Evolutionary conservation across 139 green algal species (phyloP).

Genomic region (Bryopsis sp.): DNA sequence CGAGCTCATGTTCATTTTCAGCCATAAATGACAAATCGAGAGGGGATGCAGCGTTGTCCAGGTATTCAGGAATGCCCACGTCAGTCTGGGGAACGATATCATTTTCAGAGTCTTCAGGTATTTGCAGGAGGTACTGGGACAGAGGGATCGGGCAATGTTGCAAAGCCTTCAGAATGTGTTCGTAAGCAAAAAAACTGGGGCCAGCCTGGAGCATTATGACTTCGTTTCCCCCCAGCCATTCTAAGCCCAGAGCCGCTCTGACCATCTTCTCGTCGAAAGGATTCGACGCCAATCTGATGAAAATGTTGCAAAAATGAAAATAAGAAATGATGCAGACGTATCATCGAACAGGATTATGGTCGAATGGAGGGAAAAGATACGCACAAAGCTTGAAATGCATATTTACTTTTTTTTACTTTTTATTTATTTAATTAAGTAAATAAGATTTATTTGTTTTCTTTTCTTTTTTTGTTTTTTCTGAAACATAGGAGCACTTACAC

Average conservation of each 20-base stretch:
- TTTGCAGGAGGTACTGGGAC: conserved; percentile 17
- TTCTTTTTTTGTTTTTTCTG: too few relatives aligned
- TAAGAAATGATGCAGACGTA: not conserved
- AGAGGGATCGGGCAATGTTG: conserved; percentile 34
- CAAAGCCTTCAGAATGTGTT: conserved; percentile 60
- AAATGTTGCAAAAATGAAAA: not conserved
- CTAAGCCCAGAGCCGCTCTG: not conserved
- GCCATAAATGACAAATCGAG: conserved; percentile 5
- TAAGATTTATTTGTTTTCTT: too few relatives aligned
- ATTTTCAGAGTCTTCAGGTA: not conserved
- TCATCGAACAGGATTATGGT: not conserved
- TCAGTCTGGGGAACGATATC: not conserved
- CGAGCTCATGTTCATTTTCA: not conserved
- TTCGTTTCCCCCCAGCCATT: not conserved
- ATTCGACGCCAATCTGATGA: not conserved
- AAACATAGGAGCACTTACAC: not conserved
- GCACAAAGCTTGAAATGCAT: too few relatives aligned
- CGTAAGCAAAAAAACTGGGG: conserved; percentile 64
- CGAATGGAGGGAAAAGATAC: not conserved
- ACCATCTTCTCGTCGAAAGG: conserved; percentile 8
- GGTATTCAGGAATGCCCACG: not conserved
- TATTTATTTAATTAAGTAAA: too few relatives aligned
- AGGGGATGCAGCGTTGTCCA: not conserved
- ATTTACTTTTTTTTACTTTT: too few relatives aligned
- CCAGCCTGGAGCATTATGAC: conserved; percentile 36